Base-by-base conservation (phyloP, 108 stramenopile species). In the Fragilaria crotonensis region DNA sequence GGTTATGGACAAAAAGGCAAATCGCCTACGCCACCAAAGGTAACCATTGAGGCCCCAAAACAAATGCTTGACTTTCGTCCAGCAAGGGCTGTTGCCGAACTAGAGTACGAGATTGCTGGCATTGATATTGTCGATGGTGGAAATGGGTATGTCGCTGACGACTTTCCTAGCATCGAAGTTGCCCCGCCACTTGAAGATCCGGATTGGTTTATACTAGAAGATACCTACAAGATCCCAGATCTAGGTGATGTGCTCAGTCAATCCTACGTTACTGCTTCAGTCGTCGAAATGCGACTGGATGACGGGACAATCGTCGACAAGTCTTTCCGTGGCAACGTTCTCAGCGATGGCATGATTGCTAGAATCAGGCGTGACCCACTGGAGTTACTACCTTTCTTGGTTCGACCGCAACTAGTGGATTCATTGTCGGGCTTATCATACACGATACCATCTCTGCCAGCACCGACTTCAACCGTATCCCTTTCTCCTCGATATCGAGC, bases 41-140 rank as follows among this genome's bases (percentile, higher is more conserved):
- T 90, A 2, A 78, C 57, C 26, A 85, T 90, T 59, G 62, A 67
- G 52, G 56, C 59, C 29, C 83, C 79, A 3, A 79, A 70, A 45
- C 47, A 53, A 33, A 62, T 57, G 54, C 45, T 21, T 21, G 53
- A 4, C 19, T 28, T 61, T 28, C 70, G 64, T 36, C 69, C 63
- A 30, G 89, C 89, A 17, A 71, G 54, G 49, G 89, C 85, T 19
- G 62, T 74, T 33, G 77, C 81, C 26, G 84, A 87, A 41, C 47
- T 87, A 30, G 89, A 90, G 52, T 87, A 85, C 58, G 75, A 76
- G 58, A 67, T 85, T 48, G 66, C 53, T 23, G 77, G 63, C 14
- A 44, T 80, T 20, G 46, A 72, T 26, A 48, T 82, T 52, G 27
- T 67, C 1, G 65, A 76, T 28, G 77, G 80, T 26, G 89, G 89